Evolutionary conservation across 106 monocot genomes (phyloP).

Genomic region (Dendrobium officinale): DNA sequence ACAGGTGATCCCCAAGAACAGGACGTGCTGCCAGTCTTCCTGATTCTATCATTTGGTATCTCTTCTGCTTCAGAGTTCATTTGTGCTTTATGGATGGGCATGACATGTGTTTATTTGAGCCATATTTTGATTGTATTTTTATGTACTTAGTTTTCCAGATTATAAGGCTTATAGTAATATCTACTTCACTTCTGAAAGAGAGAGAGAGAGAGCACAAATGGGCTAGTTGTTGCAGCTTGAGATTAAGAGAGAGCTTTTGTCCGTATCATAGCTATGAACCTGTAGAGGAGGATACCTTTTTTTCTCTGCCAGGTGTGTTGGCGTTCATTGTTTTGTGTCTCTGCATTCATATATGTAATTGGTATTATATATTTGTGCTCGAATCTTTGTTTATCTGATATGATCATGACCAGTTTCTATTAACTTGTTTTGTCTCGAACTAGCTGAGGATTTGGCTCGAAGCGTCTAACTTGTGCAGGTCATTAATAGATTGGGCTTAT

Average conservation of each 20-base stretch:
- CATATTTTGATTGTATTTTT: neutral
- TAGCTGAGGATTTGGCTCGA: too few relatives aligned
- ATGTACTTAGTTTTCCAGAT: neutral
- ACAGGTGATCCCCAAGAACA: conserved; percentile 77
- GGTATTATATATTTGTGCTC: neutral
- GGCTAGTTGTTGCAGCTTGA: too few relatives aligned
- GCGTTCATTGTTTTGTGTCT: neutral
- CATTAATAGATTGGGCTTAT: too few relatives aligned
- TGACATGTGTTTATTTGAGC: too few relatives aligned
- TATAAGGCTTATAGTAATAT: neutral
- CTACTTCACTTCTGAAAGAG: neutral
- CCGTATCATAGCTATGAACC: too few relatives aligned
- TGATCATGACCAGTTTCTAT: neutral
- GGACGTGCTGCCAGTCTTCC: conserved; percentile 47
- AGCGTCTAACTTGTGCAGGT: too few relatives aligned
- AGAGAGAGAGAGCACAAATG: too few relatives aligned
- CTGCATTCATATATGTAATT: neutral
- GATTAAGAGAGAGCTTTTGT: too few relatives aligned
- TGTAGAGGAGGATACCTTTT: neutral
- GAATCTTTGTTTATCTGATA: neutral
- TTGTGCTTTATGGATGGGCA: neutral
- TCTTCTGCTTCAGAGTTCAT: neutral
- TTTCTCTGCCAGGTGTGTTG: neutral
- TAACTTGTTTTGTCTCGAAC: too few relatives aligned
- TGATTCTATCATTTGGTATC: conserved; percentile 6